These are phyloP conservation scores for Rhodotorula graminis DNA, from an alignment of 768 basidiomycete genomes.

Conservation along the genomic window DNA sequence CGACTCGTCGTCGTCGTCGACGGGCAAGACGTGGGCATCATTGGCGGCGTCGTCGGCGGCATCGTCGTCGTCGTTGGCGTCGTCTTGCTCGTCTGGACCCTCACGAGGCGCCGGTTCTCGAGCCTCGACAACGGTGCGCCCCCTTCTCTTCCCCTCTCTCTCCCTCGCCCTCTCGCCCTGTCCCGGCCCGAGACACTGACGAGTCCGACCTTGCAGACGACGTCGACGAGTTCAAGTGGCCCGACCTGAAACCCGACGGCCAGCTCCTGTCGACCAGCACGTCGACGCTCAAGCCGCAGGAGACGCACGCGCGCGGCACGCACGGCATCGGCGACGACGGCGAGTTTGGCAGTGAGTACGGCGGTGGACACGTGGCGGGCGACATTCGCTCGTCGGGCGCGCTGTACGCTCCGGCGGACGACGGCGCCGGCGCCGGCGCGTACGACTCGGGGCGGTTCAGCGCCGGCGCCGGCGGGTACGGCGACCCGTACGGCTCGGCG, in stretches of 20 bases:
- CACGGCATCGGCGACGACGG: slow-evolving; percentile 37
- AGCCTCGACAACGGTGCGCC: slow-evolving; percentile 31
- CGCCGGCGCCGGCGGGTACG: background rate
- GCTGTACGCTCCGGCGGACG: background rate
- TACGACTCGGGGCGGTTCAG: background rate
- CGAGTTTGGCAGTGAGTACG: slow-evolving; percentile 6
- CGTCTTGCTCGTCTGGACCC: slow-evolving; percentile 36
- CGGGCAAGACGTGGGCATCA: slow-evolving; percentile 34
- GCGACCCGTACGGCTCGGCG: slow-evolving; percentile 2
- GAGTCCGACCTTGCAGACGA: background rate
- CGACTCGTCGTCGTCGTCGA: background rate
- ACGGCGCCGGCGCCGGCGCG: background rate
- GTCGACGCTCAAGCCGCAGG: slow-evolving; percentile 39
- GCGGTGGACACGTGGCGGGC: slow-evolving; percentile 9
- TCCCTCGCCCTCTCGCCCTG: background rate
- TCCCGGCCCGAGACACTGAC: background rate
- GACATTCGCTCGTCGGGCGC: slow-evolving; percentile 6
- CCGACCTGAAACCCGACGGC: slow-evolving; percentile 35
- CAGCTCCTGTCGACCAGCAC: slow-evolving; percentile 20
- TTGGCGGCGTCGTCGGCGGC: slow-evolving; percentile 39
- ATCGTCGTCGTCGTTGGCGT: slow-evolving; percentile 25
- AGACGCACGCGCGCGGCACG: slow-evolving; percentile 36
- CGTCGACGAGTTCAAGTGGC: slow-evolving; percentile 38
- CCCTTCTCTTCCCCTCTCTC: background rate
- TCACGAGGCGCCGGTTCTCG: slow-evolving; percentile 37